Percentiles rank a stretch among this genome's conserved stretches.
Evolutionary conservation across 1,139 yeast genomes (phyloP).

Genomic region (Scheffersomyces segobiensis): DNA sequence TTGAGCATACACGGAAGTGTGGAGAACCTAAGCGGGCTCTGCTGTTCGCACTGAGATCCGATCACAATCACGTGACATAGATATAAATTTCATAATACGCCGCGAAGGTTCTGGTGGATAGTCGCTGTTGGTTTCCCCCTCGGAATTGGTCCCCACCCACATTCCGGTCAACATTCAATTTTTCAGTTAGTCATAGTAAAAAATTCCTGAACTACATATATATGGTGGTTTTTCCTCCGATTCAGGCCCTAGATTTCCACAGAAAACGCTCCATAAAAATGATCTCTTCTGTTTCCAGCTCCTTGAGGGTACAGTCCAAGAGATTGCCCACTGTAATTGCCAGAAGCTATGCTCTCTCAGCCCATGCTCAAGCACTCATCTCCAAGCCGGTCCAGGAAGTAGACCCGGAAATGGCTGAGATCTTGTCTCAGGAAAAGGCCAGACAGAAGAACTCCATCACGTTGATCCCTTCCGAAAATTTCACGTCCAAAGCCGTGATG

Average conservation of each 20-base stretch:
- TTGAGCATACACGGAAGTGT: neutral
- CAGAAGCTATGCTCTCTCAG: slow-evolving; percentile 47
- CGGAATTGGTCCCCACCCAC: neutral
- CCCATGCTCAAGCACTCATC: slow-evolving; percentile 52
- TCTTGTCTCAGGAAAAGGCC: slow-evolving; percentile 67
- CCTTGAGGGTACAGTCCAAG: slow-evolving; percentile 18
- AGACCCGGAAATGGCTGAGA: slow-evolving; percentile 85
- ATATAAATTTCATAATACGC: neutral
- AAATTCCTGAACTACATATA: neutral
- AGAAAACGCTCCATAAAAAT: slow-evolving; percentile 6
- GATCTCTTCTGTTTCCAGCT: slow-evolving; percentile 24
- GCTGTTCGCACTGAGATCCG: neutral
- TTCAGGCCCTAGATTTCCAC: neutral
- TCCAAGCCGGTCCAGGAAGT: slow-evolving; percentile 65
- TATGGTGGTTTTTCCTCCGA: neutral
- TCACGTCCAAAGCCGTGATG: slow-evolving; percentile 92
- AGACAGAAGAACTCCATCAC: slow-evolving; percentile 92
- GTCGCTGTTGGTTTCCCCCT: neutral
- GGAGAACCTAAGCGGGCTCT: neutral
- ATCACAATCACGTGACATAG: neutral
- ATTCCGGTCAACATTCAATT: neutral
- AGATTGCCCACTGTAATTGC: slow-evolving; percentile 10
- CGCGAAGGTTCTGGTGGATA: neutral
- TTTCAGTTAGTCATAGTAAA: neutral
- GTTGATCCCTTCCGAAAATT: slow-evolving; percentile 91